Evolutionary conservation across 257 asterid species (phyloP), one percentile per base, ranked within the genome.

Genomic region (Knoxia roxburghii): DNA sequence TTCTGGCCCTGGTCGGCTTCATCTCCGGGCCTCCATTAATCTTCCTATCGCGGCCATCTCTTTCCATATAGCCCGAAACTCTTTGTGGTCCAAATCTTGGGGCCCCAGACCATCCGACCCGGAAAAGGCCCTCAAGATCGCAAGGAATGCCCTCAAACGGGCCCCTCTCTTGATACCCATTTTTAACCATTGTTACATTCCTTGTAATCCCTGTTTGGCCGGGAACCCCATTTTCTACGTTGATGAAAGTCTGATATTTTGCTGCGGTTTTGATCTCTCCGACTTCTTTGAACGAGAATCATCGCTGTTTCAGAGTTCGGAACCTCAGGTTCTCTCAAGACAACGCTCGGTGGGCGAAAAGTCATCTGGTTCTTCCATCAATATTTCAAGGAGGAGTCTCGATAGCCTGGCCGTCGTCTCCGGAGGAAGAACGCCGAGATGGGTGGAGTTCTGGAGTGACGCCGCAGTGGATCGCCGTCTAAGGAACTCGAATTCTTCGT

Each of bases 381-480:
- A 68, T 72, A 74, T 81, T 15, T 82, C 95, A 2, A 55, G 95
- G 71, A 77, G 87, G 55, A 90, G 96, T 11, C 71, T 88, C 0
- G 94, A 87, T 54, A 39, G 86, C 29, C 32, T 66, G 2, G 74
- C 68, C 1, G 59, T 80, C 1, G 59, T 80, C 75, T 83, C 80
- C 40, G 85, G 82, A 0, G 79, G 86, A 17, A 73, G 80, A 65
- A 68, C 84, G 55, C 92, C 97, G 75, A 83, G 98, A 27, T 94
- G 99, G 99, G 96, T 94, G 80, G 99, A 94, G 82, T 94, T 94
- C 83, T 94, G 99, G 99, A 90, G 96, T 71, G 99, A 94, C 24
- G 97, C 98, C 18, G 96, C 95, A 7, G 80, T 82, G 72, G 96
- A 85, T 68, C 90, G 94, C 35, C 91, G 91, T 26, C 85, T 88